Conservation (phyloP, 352 stramenopile genomes). For the Globisporangium alternatum region DNA sequence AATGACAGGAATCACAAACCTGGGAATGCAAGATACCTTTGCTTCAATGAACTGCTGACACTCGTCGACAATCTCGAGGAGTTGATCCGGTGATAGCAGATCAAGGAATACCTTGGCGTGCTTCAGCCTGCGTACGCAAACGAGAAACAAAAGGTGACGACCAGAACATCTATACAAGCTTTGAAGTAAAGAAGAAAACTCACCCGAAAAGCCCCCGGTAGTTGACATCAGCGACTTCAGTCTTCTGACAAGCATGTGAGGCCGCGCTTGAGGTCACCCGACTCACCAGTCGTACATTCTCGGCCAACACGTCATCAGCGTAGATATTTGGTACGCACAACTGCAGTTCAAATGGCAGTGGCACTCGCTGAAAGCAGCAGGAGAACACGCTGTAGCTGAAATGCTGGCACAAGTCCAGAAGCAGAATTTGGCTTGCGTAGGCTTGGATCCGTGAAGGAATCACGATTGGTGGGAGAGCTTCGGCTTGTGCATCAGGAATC, state of each 20-base stretch:
- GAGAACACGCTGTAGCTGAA: slow-evolving; percentile 44
- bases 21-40: slow-evolving; percentile 26
- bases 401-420: slow-evolving; percentile 61
- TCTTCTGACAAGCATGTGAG: slow-evolving; percentile 8
- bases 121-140: slow-evolving; percentile 6
- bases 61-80: slow-evolving; percentile 31
- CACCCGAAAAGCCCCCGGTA: slow-evolving; percentile 14
- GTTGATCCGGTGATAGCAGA: slow-evolving; percentile 25
- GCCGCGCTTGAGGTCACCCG: slow-evolving; percentile 19
- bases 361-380: slow-evolving; percentile 37
- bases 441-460: slow-evolving; percentile 38
- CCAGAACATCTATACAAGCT: neutral
- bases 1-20: neutral
- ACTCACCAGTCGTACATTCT: neutral
- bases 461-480: slow-evolving; percentile 13
- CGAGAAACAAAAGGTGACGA: neutral
- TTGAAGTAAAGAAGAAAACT: neutral
- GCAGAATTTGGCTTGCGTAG: slow-evolving; percentile 44
- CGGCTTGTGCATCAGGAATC: slow-evolving; percentile 13
- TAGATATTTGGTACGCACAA: slow-evolving; percentile 23
- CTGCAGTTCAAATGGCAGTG: slow-evolving; percentile 23
- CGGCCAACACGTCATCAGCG: slow-evolving; percentile 20
- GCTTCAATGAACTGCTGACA: slow-evolving; percentile 32
- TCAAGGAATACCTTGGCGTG: slow-evolving; percentile 27
- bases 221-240: slow-evolving; percentile 1